Percentiles rank a stretch among this genome's conserved stretches.
Conservation (phyloP, 805 yeast genomes). For the Saccharomycopsis schoenii region DNA sequence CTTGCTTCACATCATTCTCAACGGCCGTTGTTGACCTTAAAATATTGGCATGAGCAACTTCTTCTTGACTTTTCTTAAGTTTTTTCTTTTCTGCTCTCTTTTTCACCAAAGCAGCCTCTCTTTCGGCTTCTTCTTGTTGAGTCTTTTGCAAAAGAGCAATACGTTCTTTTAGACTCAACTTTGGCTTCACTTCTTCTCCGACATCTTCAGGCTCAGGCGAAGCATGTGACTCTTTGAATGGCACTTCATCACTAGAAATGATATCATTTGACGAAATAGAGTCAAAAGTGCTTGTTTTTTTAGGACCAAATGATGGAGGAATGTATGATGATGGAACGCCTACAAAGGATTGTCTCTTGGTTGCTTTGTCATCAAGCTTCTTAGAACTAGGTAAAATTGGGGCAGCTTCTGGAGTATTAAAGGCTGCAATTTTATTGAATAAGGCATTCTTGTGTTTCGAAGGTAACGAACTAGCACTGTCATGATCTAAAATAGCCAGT, state of each 20-base stretch:
- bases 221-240: constrained; percentile 21
- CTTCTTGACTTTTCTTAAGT: constrained; percentile 19
- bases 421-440: constrained; percentile 40
- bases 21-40: not conserved
- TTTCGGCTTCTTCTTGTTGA: constrained; percentile 71
- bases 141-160: constrained; percentile 74
- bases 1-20: not conserved
- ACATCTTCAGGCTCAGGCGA: constrained; percentile 20
- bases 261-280: not conserved
- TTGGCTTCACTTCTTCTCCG: constrained; percentile 53
- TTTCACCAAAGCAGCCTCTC: constrained; percentile 50
- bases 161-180: constrained; percentile 76
- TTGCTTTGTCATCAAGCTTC: constrained; percentile 37
- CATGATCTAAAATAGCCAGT: not conserved
- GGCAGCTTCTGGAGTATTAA: constrained; percentile 32
- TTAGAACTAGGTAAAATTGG: constrained; percentile 31
- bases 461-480: not conserved
- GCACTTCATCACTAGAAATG: constrained; percentile 19
- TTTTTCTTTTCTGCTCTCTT: constrained; percentile 43
- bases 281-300: constrained; percentile 30
- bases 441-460: constrained; percentile 25
- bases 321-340: constrained; percentile 52
- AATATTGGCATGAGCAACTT: not conserved
- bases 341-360: constrained; percentile 45
- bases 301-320: constrained; percentile 27